Conservation (phyloP, 192 early-diverging fungal genomes). For the Backusella psychrophila region DNA sequence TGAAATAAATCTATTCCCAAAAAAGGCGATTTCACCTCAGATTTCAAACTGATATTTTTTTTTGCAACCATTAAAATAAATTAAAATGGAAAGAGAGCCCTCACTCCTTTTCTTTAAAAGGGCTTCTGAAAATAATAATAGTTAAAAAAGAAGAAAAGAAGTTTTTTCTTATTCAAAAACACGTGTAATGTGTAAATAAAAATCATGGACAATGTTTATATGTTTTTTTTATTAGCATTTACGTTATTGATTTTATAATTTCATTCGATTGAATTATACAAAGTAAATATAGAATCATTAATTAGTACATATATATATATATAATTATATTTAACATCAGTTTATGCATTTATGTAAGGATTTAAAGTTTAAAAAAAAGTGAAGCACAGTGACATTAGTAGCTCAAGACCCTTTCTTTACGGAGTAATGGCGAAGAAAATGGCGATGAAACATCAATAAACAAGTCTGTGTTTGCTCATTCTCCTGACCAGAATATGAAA, state of each 20-base stretch:
- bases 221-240: background rate
- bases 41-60: background rate
- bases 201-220: background rate
- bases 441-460: background rate
- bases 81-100: background rate
- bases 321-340: background rate
- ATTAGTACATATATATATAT: background rate
- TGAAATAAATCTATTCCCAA: background rate
- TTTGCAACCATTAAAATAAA: background rate
- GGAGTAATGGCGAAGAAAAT: background rate
- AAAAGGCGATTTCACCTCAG: background rate
- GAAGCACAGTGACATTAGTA: background rate
- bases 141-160: background rate
- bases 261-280: background rate
- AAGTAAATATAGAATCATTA: background rate
- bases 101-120: constrained; percentile 2
- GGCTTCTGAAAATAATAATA: background rate
- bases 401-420: background rate
- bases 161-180: background rate
- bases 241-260: background rate
- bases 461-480: background rate
- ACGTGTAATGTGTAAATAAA: background rate
- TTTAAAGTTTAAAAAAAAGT: background rate
- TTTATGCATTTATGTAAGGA: background rate
- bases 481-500: background rate